Percentiles rank a stretch among this genome's conserved stretches.
phyloP scores from a whole-genome alignment of 495 filamentous ascomycete species.

The Lasiosphaeria hispida region DNA sequence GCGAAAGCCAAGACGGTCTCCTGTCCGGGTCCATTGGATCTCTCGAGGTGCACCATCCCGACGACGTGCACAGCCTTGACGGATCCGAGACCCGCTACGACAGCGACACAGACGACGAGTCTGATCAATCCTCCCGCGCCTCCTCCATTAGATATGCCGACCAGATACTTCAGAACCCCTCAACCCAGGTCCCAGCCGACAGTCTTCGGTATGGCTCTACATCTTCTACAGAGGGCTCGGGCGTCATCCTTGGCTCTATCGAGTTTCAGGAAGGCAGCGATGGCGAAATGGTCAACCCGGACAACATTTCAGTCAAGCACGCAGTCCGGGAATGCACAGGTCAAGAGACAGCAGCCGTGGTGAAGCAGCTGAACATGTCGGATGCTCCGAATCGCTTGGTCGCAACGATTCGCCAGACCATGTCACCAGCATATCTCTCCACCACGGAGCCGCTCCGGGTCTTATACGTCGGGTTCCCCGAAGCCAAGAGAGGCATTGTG shows the following conservation, averaged over 20 bases:
- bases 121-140: constrained; percentile 41
- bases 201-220: constrained; percentile 34
- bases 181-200: constrained; percentile 34
- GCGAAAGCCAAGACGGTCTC: constrained; percentile 43
- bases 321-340: constrained; percentile 59
- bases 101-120: constrained; percentile 40
- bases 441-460: constrained; percentile 66
- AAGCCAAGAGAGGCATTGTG: constrained; percentile 65
- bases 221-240: constrained; percentile 19
- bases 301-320: constrained; percentile 61
- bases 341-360: constrained; percentile 49
- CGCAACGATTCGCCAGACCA: constrained; percentile 66
- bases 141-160: constrained; percentile 42
- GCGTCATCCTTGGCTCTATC: constrained; percentile 43
- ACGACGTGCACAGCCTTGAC: constrained; percentile 55
- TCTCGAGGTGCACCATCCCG: constrained; percentile 44
- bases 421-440: constrained; percentile 62
- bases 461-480: constrained; percentile 64
- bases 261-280: constrained; percentile 60
- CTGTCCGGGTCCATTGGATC: constrained; percentile 54
- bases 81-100: constrained; percentile 46
- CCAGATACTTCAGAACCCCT: constrained; percentile 43
- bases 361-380: constrained; percentile 35
- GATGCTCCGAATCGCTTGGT: constrained; percentile 41
- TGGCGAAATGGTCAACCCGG: constrained; percentile 40